Percentiles rank a stretch among this genome's conserved stretches.
Evolutionary conservation across 139 green algal genomes (phyloP).

Genomic region (Pseudopediastrum boryanum): DNA sequence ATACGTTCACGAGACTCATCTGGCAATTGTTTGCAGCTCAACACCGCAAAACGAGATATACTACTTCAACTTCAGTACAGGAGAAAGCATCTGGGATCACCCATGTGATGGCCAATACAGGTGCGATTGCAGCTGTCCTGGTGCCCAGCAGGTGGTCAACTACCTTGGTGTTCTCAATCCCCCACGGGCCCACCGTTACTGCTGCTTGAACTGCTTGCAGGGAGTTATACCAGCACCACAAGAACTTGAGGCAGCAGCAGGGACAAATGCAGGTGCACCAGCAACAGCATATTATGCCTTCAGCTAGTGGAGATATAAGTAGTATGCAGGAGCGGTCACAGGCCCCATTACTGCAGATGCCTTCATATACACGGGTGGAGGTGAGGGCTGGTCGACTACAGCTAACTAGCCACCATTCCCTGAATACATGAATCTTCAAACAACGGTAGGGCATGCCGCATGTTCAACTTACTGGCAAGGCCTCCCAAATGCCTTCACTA

Average conservation of each 20-base stretch:
- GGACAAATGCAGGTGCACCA: background rate
- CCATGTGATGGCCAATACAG: conserved; percentile 79
- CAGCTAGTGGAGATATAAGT: too few relatives aligned
- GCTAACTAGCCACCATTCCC: too few relatives aligned
- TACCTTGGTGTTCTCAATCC: conserved; percentile 6
- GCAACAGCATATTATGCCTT: background rate
- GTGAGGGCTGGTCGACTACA: too few relatives aligned
- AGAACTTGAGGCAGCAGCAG: too few relatives aligned
- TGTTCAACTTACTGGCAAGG: too few relatives aligned
- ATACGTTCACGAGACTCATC: background rate
- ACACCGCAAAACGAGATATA: conserved; percentile 79
- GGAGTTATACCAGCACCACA: conserved; percentile 63
- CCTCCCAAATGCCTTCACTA: too few relatives aligned
- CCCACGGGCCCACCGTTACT: background rate
- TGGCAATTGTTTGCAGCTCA: conserved; percentile 46
- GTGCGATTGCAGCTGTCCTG: background rate
- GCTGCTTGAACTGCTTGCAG: conserved; percentile 27
- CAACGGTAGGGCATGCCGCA: too few relatives aligned
- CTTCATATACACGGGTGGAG: too few relatives aligned
- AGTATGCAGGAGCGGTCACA: too few relatives aligned
- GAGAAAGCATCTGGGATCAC: conserved; percentile 86
- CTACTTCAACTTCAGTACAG: conserved; percentile 84
- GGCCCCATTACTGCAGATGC: too few relatives aligned
- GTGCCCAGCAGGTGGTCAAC: background rate
- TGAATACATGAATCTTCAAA: too few relatives aligned